A percentile compares a stretch with the other conserved stretches of the same genome.
Evolutionary conservation across 352 stramenopile genomes (phyloP).

Genomic region (Globisporangium spinosum): DNA sequence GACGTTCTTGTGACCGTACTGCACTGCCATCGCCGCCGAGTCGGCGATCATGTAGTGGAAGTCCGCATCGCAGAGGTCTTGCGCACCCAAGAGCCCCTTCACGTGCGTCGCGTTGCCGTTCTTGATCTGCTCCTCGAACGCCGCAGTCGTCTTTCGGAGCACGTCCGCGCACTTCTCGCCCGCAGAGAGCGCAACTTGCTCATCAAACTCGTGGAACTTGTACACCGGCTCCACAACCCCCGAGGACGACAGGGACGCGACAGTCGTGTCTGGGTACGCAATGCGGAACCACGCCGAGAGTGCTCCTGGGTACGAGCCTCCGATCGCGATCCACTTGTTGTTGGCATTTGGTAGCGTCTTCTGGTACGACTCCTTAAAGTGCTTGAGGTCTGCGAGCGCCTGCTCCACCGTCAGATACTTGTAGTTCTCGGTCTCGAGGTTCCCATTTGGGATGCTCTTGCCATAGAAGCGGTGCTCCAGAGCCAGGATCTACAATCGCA

Average conservation of each 20-base stretch:
- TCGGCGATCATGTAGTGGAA: slow-evolving; percentile 92
- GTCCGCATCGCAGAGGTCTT: slow-evolving; percentile 56
- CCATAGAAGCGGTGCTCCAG: slow-evolving; percentile 89
- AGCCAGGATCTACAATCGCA: slow-evolving; percentile 50
- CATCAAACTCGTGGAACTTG: slow-evolving; percentile 81
- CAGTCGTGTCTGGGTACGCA: slow-evolving; percentile 73
- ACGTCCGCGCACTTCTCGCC: slow-evolving; percentile 58
- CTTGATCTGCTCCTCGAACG: slow-evolving; percentile 61
- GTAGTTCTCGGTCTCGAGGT: slow-evolving; percentile 73
- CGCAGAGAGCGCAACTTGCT: slow-evolving; percentile 58
- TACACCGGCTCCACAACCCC: slow-evolving; percentile 81
- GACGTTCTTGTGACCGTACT: slow-evolving; percentile 84
- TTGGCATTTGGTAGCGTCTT: slow-evolving; percentile 19
- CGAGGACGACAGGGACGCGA: slow-evolving; percentile 67
- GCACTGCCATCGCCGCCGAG: slow-evolving; percentile 81
- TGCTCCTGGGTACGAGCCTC: slow-evolving; percentile 81
- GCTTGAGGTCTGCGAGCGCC: slow-evolving; percentile 80
- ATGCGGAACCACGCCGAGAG: slow-evolving; percentile 80
- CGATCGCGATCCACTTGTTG: slow-evolving; percentile 76
- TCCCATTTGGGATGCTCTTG: slow-evolving; percentile 72
- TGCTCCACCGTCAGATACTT: slow-evolving; percentile 80
- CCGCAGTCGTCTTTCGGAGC: slow-evolving; percentile 54
- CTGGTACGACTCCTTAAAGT: slow-evolving; percentile 77
- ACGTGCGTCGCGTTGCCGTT: slow-evolving; percentile 48
- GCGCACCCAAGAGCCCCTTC: slow-evolving; percentile 60